Evolutionary conservation across 73 alveolate genomes (phyloP).

Genomic region (Symbiodinium natans): DNA sequence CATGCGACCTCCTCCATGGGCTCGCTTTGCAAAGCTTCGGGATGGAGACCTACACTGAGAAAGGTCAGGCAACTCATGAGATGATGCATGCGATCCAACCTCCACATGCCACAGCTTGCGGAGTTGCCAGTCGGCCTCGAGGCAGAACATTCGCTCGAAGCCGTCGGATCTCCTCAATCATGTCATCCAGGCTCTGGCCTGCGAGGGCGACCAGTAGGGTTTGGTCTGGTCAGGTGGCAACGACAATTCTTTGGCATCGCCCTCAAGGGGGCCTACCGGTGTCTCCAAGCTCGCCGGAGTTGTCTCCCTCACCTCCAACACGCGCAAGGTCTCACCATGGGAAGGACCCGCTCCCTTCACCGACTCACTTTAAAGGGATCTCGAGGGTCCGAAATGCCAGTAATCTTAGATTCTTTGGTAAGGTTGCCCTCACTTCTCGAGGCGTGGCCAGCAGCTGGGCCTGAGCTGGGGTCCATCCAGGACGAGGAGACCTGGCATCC

Average conservation of each 20-base stretch:
- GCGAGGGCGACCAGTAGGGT: background rate
- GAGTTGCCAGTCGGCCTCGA: constrained; percentile 35
- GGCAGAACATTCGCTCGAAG: constrained; percentile 85
- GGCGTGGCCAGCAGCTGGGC: too few species aligned
- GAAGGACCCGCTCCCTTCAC: too few species aligned
- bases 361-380: too few species aligned
- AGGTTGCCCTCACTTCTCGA: too few species aligned
- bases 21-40: constrained; percentile 81
- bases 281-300: background rate
- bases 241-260: too few species aligned
- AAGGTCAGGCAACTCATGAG: too few species aligned
- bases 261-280: background rate
- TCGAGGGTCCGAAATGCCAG: too few species aligned
- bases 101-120: too few species aligned
- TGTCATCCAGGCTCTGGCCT: constrained; percentile 93
- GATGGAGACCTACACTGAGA: constrained; percentile 33
- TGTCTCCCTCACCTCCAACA: background rate
- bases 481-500: background rate
- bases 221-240: too few species aligned
- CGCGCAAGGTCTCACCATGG: too few species aligned
- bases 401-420: too few species aligned
- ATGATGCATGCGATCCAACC: too few species aligned
- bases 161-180: constrained; percentile 93
- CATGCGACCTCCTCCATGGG: constrained; percentile 51
- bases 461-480: background rate